Evolutionary conservation across 2,329 filamentous ascomycete genomes (phyloP).

Genomic region (Trichophyton mentagrophytes): DNA sequence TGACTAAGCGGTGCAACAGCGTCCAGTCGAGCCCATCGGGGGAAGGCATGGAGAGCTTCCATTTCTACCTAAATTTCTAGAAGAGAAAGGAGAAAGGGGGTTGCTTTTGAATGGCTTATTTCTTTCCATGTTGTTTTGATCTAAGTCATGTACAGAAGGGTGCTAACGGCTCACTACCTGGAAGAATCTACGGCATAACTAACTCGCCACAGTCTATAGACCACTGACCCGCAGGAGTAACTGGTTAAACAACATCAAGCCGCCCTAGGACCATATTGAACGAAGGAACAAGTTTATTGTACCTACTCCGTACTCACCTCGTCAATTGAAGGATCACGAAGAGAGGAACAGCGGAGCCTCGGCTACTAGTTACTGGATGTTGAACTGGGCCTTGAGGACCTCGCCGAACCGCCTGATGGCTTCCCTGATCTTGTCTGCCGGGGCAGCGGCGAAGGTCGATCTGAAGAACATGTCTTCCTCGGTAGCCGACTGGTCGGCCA

Average conservation of each 20-base stretch:
- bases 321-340: not conserved
- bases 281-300: not conserved
- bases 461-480: slow-evolving; percentile 68
- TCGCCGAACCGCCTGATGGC: slow-evolving; percentile 64
- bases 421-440: slow-evolving; percentile 54
- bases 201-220: not conserved
- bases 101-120: not conserved
- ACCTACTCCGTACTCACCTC: not conserved
- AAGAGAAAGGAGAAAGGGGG: not conserved
- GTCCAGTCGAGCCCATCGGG: too few relatives aligned
- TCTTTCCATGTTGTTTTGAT: not conserved
- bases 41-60: too few relatives aligned
- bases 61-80: not conserved
- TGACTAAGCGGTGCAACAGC: not conserved
- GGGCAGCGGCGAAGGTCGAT: slow-evolving; percentile 76
- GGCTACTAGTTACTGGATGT: not conserved
- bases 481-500: slow-evolving; percentile 52
- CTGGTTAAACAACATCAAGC: not conserved
- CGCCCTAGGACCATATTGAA: not conserved
- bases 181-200: not conserved
- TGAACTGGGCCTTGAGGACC: slow-evolving; percentile 53
- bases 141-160: not conserved
- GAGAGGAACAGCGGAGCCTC: too few relatives aligned
- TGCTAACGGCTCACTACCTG: not conserved
- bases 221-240: not conserved